Base-by-base conservation (phyloP, 2,329 filamentous ascomycete genomes). In the Penicillium fuscoglaucum region DNA sequence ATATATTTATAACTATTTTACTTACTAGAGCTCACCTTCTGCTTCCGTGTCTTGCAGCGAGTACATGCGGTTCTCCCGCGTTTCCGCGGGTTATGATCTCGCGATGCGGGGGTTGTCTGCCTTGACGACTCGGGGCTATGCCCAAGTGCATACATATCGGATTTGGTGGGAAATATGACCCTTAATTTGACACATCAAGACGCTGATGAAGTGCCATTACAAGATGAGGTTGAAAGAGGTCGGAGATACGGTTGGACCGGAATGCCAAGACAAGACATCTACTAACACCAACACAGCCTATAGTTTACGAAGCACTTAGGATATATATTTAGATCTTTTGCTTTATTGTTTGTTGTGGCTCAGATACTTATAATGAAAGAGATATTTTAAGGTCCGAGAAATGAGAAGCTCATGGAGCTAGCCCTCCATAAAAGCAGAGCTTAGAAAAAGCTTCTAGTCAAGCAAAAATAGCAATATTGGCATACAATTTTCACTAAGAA, bases 31-130 rank as follows among this genome's bases (percentile, higher is more conserved):
- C 69, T 63, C 37, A 78, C 78, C 67, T 74, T 79, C 61, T 80
- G 78, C 60, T 80, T 80, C 52, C 78, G 70, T 21, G 68, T 75
- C 63, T 80, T 80, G 68, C 78, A 80, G 59, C 78, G 74, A 41
- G 77, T 78, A 55, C 78, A 80, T 9, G 78, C 77, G 1, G 78
- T 80, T 35, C 78, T 71, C 19, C 74, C 76, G 52, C 78, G 74
- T 63, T 80, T 80, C 24, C 77, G 73, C n/a, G 76, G 76, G 59
- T 79, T 79, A 52, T 72, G 61, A 45, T 74, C 70, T 58, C 62
- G 65, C 6, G 67, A 66, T 17, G 60, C 59, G n/a, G 68, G 68
- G 54, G 63, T 68, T 21, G 64, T 63, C 55, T 68, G 66, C 15
- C 61, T 55, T 24, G 65, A 65, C 26, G 62, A 60, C 29, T 60